Percentiles rank a stretch among this genome's conserved stretches.
Conservation (phyloP, 306 rosid genomes). For the Malus sylvestris region DNA sequence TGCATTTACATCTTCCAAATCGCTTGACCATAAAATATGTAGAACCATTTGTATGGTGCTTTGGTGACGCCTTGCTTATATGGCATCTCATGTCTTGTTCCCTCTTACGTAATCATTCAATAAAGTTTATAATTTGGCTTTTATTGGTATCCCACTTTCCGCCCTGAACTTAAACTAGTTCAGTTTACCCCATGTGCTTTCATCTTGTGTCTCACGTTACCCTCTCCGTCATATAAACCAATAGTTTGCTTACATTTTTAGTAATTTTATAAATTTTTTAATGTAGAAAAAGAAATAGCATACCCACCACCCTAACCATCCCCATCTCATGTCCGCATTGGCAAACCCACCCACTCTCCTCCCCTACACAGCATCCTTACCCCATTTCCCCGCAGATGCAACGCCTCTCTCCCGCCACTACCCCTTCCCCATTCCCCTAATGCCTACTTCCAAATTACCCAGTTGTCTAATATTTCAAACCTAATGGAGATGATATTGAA, state of each 20-base stretch:
- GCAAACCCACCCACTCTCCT: background rate
- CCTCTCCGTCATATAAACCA: background rate
- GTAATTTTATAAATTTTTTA: background rate
- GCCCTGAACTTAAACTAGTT: too few relatives aligned
- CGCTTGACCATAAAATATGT: background rate
- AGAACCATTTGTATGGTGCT: background rate
- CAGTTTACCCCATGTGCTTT: too few relatives aligned
- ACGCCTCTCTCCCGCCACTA: too few relatives aligned
- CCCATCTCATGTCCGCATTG: background rate
- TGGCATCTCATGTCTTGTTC: too few relatives aligned
- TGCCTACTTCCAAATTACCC: background rate
- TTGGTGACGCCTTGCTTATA: too few relatives aligned
- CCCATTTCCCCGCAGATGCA: background rate
- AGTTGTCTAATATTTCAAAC: background rate
- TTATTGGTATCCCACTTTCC: too few relatives aligned
- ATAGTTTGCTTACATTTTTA: background rate
- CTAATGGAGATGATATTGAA: background rate
- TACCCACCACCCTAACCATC: background rate
- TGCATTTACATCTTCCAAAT: background rate
- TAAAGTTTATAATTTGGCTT: too few relatives aligned
- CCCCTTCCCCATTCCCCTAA: background rate
- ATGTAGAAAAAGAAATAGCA: background rate
- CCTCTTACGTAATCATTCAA: too few relatives aligned
- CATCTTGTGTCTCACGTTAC: background rate
- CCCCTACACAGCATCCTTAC: background rate